A percentile compares a stretch with the other conserved stretches of the same genome.
Evolutionary conservation across 2,329 filamentous ascomycete genomes (phyloP).

Genomic region (Fusarium camptoceras): DNA sequence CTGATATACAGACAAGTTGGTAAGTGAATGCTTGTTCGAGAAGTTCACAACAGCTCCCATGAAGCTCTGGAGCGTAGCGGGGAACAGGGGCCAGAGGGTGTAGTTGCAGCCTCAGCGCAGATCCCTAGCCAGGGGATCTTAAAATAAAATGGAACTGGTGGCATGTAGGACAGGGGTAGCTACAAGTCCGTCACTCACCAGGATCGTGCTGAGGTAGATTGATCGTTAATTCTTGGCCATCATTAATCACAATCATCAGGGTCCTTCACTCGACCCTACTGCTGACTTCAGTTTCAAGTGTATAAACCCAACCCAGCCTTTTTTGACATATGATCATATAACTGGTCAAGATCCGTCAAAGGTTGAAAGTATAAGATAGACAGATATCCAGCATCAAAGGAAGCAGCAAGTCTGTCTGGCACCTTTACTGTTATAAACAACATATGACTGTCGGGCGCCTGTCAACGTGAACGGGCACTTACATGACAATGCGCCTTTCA

Average conservation of each 20-base stretch:
- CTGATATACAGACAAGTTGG: neutral
- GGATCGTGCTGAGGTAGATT: constrained; percentile 19
- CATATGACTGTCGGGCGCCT: neutral
- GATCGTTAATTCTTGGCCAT: constrained; percentile 18
- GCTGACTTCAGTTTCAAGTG: neutral
- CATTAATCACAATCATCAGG: constrained; percentile 1
- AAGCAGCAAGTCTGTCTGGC: neutral
- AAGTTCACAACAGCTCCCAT: neutral
- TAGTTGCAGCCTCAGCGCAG: constrained; percentile 9
- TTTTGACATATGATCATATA: neutral
- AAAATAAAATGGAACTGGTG: constrained; percentile 16
- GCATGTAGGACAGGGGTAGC: neutral
- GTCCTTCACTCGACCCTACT: neutral
- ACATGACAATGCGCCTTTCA: neutral
- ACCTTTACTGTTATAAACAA: neutral
- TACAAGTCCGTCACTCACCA: neutral
- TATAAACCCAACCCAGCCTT: neutral
- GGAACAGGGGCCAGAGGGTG: neutral
- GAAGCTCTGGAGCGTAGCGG: neutral
- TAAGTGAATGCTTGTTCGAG: neutral
- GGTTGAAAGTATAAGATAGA: neutral
- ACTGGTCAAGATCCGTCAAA: neutral
- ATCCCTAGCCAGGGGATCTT: constrained; percentile 10
- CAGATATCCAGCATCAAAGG: neutral
- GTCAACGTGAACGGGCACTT: neutral